phyloP scores from a whole-genome alignment of 495 filamentous ascomycete genomes.

The Friedmanniomyces simplex region DNA sequence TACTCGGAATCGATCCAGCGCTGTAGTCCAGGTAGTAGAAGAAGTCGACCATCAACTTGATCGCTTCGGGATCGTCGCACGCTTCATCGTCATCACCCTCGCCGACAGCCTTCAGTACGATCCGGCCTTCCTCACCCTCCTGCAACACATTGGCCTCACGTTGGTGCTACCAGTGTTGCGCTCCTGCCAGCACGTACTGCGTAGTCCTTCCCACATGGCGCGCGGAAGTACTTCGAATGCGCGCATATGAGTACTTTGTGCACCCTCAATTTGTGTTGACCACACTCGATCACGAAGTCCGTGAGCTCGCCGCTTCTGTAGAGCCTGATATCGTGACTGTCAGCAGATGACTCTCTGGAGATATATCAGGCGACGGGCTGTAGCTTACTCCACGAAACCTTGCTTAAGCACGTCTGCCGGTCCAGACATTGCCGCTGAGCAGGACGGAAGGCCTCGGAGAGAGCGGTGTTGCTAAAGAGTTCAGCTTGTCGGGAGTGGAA shows the following conservation, averaged over 20 bases:
- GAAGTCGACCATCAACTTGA: conserved; percentile 10
- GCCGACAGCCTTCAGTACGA: neutral
- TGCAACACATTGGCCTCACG: neutral
- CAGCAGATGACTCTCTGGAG: too few species aligned
- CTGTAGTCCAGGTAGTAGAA: conserved; percentile 13
- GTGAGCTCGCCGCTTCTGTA: neutral
- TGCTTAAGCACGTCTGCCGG: neutral
- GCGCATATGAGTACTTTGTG: neutral
- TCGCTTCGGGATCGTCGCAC: conserved; percentile 5
- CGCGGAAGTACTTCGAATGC: too few species aligned
- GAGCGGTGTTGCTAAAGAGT: too few species aligned
- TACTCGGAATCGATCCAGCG: neutral
- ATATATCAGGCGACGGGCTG: neutral
- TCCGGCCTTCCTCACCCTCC: neutral
- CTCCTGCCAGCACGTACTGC: neutral
- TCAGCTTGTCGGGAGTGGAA: too few species aligned
- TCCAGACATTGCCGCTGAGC: neutral
- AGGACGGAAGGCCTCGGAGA: too few species aligned
- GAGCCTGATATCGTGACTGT: neutral
- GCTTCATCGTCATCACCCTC: neutral
- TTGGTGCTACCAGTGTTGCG: neutral
- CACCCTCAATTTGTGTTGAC: neutral
- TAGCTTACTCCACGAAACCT: neutral
- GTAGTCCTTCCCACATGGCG: neutral
- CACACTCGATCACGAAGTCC: neutral